Percentiles rank a stretch among this genome's conserved stretches.
phyloP scores from a whole-genome alignment of 768 basidiomycete genomes.

The Gyrodon lividus region DNA sequence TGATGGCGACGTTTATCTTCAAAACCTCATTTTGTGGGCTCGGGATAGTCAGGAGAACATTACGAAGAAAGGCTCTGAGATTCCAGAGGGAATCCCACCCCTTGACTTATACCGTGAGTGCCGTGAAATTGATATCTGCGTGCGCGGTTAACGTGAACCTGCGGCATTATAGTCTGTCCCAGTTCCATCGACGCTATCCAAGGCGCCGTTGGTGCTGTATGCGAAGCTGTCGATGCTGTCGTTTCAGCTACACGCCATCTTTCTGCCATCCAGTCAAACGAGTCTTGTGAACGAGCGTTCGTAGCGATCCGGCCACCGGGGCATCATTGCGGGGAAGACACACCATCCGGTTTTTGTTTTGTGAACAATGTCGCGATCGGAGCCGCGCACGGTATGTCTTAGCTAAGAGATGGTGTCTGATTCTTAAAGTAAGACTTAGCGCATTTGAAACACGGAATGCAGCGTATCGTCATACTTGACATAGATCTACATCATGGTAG shows the following conservation, averaged over 20 bases:
- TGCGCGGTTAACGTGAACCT: background rate
- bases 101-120: slow-evolving; percentile 80
- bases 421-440: slow-evolving; percentile 45
- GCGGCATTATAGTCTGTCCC: slow-evolving; percentile 59
- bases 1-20: slow-evolving; percentile 63
- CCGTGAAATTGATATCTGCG: background rate
- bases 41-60: slow-evolving; percentile 62
- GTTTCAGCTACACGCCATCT: slow-evolving; percentile 27
- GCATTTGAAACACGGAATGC: slow-evolving; percentile 73
- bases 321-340: slow-evolving; percentile 91
- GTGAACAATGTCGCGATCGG: slow-evolving; percentile 91
- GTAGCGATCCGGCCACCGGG: slow-evolving; percentile 89
- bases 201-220: slow-evolving; percentile 79
- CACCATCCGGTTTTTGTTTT: slow-evolving; percentile 92
- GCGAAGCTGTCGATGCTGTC: slow-evolving; percentile 82
- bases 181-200: slow-evolving; percentile 74
- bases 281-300: slow-evolving; percentile 54
- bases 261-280: slow-evolving; percentile 1
- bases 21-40: slow-evolving; percentile 60
- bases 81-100: slow-evolving; percentile 68
- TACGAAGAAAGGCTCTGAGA: slow-evolving; percentile 63
- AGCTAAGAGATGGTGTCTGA: background rate
- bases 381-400: slow-evolving; percentile 77
- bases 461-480: slow-evolving; percentile 83
- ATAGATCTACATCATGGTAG: slow-evolving; percentile 50